Base-by-base conservation (phyloP, 2,329 filamentous ascomycete genomes). In the Penicillium nordicum region DNA sequence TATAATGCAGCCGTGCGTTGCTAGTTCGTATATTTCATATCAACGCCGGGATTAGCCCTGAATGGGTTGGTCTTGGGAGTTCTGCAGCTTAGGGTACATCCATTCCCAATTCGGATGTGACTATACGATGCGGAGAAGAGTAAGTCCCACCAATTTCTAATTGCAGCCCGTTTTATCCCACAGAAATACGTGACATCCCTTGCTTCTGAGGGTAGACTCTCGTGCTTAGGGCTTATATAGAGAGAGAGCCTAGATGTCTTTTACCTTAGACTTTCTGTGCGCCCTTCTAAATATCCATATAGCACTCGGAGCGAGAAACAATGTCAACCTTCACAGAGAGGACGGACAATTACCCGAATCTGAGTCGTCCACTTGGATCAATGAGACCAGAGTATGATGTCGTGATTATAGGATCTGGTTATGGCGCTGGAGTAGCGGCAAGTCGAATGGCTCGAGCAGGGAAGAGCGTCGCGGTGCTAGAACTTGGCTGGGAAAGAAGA, bases 361-460 rank as follows among this genome's bases (percentile, higher is more conserved):
- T 58, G 3, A 58, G 53, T 46, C 53, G 36, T 45, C 45, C 53
- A 1, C 47, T 58, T n/a, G 25, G 52, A 6, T 50, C 23, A 14
- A 58, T 58, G 38, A 53, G 40, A n/a, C 11, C 36, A 29, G 57
- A 53, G 11, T 89, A 89, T 62, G 86, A 89, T 71, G 82, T 82
- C 38, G 80, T 89, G 11, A 84, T 89, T 30, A 83, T 89, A 55
- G 86, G 87, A 1, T 88, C 85, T 10, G 87, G 87, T 1, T 89
- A 89, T 68, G 87, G 87, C 25, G 86, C 84, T 38, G 83, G 81
- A 25, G 82, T 89, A 21, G 86, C 86, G 3, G 86, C 86, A 0
- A 83, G 84, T 23, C 79, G 85, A 11, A 84, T 88, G 80, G 82
- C 85, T 3, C 79, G 86, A 52, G 81, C 81, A 1, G 81, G 76